phyloP scores from a whole-genome alignment of 345 rosid species.

The Dipteronia sinensis region DNA sequence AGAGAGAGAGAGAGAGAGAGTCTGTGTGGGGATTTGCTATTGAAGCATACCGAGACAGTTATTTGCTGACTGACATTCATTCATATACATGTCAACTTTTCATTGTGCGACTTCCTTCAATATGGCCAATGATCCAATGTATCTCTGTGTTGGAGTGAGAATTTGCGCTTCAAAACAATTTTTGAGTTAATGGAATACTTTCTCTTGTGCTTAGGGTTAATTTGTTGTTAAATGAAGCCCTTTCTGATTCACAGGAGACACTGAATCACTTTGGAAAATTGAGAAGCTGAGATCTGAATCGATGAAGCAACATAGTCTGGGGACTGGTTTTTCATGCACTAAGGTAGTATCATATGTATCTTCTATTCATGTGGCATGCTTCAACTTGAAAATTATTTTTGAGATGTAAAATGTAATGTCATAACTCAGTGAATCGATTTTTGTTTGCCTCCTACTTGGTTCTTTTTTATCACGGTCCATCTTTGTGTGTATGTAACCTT shows the following conservation, averaged over 20 bases:
- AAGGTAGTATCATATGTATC: constrained; percentile 51
- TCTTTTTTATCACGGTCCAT: not conserved
- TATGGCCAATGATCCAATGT: not conserved
- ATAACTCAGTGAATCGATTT: not conserved
- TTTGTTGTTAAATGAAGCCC: not conserved
- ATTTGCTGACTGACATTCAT: not conserved
- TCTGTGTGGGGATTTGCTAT: not conserved
- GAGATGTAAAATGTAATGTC: not conserved
- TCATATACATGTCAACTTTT: not conserved
- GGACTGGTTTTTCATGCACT: constrained; percentile 71
- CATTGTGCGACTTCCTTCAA: not conserved
- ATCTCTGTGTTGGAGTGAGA: not conserved
- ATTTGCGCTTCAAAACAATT: not conserved
- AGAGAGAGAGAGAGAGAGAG: too few relatives aligned
- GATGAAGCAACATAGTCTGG: constrained; percentile 54
- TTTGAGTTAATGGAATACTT: not conserved
- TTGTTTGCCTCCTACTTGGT: not conserved
- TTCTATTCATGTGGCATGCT: constrained; percentile 1
- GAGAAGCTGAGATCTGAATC: constrained; percentile 76
- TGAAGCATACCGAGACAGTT: not conserved
- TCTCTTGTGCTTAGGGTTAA: constrained; percentile 1
- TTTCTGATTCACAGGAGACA: constrained; percentile 52
- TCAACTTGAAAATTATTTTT: constrained; percentile 12
- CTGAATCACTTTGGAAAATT: constrained; percentile 68
- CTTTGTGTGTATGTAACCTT: not conserved